Conservation (phyloP, 768 basidiomycete species). For the Rhodotorula paludigena region DNA sequence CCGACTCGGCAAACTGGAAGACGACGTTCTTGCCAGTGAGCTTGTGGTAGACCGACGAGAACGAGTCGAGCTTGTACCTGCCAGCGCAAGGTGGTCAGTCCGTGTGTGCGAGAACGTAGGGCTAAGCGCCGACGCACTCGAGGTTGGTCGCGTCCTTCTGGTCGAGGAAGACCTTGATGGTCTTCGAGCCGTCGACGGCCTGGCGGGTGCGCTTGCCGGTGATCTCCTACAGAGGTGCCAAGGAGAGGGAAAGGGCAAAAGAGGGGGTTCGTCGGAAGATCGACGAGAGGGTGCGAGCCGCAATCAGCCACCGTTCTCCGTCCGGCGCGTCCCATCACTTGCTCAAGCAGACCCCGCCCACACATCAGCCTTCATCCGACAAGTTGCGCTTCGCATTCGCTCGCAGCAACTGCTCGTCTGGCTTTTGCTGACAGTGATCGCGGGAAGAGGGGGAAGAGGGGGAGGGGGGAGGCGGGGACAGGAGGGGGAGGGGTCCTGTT, state of each 20-base stretch:
- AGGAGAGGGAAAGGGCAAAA: neutral
- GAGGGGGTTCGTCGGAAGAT: no score
- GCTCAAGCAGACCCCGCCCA: no score
- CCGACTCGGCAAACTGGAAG: conserved; percentile 37
- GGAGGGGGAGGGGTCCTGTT: no score
- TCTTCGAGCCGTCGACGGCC: conserved; percentile 84
- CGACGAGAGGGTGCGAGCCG: conserved; percentile 41
- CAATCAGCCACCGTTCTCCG: conserved; percentile 39
- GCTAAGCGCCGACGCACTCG: conserved; percentile 54
- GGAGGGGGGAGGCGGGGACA: no score
- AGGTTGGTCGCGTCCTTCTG: conserved; percentile 94
- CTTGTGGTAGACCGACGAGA: conserved; percentile 82
- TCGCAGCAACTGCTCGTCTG: no score
- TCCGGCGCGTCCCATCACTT: conserved; percentile 37
- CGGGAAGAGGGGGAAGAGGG: no score
- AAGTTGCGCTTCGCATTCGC: no score
- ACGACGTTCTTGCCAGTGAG: conserved; percentile 81
- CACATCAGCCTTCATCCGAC: no score
- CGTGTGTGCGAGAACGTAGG: no score
- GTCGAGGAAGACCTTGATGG: conserved; percentile 96
- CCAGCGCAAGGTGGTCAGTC: no score
- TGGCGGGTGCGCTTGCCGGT: conserved; percentile 97
- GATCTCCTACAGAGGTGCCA: conserved; percentile 56
- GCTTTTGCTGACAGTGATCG: no score
- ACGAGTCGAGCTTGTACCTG: conserved; percentile 94